Percentiles rank a stretch among this genome's conserved stretches.
phyloP scores from a whole-genome alignment of 208 protist species.

The Phytomonas francai region DNA sequence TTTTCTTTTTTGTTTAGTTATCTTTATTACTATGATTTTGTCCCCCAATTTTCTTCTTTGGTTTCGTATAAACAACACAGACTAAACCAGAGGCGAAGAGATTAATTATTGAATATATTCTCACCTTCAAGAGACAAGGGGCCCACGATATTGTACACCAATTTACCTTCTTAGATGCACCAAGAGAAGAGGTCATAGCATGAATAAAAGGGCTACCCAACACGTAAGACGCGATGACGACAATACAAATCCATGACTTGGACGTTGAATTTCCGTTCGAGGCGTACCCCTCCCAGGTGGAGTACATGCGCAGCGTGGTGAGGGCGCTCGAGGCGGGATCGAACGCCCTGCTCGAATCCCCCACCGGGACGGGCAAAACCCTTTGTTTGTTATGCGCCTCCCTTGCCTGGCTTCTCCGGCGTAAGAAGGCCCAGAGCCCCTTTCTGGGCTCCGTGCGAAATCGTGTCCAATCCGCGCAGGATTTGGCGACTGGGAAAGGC shows the following conservation, averaged over 20 bases:
- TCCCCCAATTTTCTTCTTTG: too few species aligned
- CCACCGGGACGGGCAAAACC: constrained; percentile 98
- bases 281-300: constrained; percentile 90
- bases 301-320: constrained; percentile 94
- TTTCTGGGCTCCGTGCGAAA: neutral
- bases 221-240: constrained; percentile 12
- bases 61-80: too few species aligned
- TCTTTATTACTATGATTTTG: too few species aligned
- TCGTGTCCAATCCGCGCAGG: neutral
- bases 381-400: constrained; percentile 94
- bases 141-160: too few species aligned
- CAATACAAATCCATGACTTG: constrained; percentile 38
- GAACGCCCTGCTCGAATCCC: constrained; percentile 95
- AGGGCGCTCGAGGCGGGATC: constrained; percentile 60
- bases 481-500: neutral
- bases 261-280: constrained; percentile 87
- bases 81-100: too few species aligned
- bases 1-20: too few species aligned
- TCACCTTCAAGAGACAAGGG: too few species aligned
- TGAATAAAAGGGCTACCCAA: neutral
- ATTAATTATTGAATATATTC: too few species aligned
- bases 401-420: constrained; percentile 79
- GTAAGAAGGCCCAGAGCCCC: neutral
- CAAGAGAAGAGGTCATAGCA: too few species aligned
- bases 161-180: too few species aligned